Conservation (phyloP, 2,329 filamentous ascomycete species). For the Lojkania enalia region DNA sequence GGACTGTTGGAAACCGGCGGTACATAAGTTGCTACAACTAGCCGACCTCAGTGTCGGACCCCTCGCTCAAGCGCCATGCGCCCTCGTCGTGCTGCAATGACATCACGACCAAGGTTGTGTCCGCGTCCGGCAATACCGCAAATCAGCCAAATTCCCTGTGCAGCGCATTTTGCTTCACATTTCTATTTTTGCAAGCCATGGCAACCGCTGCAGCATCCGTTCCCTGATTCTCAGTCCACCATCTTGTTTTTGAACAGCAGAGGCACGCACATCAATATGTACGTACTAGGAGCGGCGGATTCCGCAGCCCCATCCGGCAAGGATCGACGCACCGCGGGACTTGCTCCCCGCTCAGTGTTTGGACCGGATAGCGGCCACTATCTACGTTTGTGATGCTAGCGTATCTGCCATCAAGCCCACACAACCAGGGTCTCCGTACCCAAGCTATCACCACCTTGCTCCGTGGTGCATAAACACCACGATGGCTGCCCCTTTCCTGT, state of each 20-base stretch:
- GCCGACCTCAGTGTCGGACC: too few relatives aligned
- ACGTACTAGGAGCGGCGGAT: not conserved
- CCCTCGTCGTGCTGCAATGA: conserved; percentile 24
- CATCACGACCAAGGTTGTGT: conserved; percentile 20
- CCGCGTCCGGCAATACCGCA: conserved; percentile 3
- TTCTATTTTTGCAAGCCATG: conserved; percentile 21
- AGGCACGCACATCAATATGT: conserved; percentile 4
- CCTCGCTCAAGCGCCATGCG: not conserved
- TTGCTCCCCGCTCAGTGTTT: conserved; percentile 3
- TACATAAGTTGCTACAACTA: too few relatives aligned
- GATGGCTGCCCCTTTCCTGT: conserved; percentile 24
- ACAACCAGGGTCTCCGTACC: conserved; percentile 2
- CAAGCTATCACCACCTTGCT: conserved; percentile 21
- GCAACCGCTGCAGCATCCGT: not conserved
- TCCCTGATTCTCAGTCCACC: conserved; percentile 15
- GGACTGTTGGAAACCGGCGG: conserved; percentile 1
- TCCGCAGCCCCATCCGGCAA: conserved; percentile 1
- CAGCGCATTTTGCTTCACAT: conserved; percentile 21
- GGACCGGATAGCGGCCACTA: conserved; percentile 7
- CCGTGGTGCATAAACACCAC: conserved; percentile 31
- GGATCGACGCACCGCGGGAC: conserved; percentile 3
- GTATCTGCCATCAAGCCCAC: conserved; percentile 6
- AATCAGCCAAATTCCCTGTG: conserved; percentile 14
- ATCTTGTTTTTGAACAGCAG: conserved; percentile 1
- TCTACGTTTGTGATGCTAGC: conserved; percentile 3